phyloP scores from a whole-genome alignment of 495 filamentous ascomycete genomes.

The Penicillium lagena region DNA sequence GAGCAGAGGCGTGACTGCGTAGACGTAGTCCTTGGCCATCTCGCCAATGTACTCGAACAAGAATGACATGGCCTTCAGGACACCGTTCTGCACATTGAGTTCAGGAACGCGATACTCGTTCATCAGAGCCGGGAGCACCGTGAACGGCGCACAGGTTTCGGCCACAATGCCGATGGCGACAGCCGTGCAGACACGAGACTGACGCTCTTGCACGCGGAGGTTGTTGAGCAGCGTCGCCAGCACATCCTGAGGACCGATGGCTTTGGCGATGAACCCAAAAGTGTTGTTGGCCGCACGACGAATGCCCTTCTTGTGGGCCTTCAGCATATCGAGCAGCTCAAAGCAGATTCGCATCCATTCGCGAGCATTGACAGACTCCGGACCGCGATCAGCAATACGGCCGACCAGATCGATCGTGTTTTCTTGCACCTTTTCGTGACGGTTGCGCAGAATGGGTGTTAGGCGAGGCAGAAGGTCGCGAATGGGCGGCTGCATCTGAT shows the following conservation, averaged over 20 bases:
- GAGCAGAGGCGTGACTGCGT: slow-evolving; percentile 92
- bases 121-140: slow-evolving; percentile 97
- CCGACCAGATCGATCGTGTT: slow-evolving; percentile 99
- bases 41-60: slow-evolving; percentile 99
- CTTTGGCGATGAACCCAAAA: slow-evolving; percentile 99
- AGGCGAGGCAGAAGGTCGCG: slow-evolving; percentile 92
- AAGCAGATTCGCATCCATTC: slow-evolving; percentile 99
- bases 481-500: slow-evolving; percentile 98
- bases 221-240: slow-evolving; percentile 95
- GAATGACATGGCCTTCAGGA: slow-evolving; percentile 94
- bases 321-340: slow-evolving; percentile 97
- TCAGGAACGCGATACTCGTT: slow-evolving; percentile 99
- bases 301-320: slow-evolving; percentile 99
- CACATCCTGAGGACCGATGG: slow-evolving; percentile 97
- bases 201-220: slow-evolving; percentile 92
- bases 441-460: slow-evolving; percentile 94
- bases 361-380: slow-evolving; percentile 90
- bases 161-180: slow-evolving; percentile 99
- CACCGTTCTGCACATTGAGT: slow-evolving; percentile 97
- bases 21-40: slow-evolving; percentile 99
- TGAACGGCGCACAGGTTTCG: slow-evolving; percentile 98
- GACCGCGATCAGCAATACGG: slow-evolving; percentile 94
- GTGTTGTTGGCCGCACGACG: slow-evolving; percentile 99
- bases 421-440: slow-evolving; percentile 99
- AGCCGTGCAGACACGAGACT: slow-evolving; percentile 95